These are phyloP conservation scores for Spizellomyces punctatus DNA, from an alignment of 192 early-diverging fungal genomes.

Conservation along the genomic window DNA sequence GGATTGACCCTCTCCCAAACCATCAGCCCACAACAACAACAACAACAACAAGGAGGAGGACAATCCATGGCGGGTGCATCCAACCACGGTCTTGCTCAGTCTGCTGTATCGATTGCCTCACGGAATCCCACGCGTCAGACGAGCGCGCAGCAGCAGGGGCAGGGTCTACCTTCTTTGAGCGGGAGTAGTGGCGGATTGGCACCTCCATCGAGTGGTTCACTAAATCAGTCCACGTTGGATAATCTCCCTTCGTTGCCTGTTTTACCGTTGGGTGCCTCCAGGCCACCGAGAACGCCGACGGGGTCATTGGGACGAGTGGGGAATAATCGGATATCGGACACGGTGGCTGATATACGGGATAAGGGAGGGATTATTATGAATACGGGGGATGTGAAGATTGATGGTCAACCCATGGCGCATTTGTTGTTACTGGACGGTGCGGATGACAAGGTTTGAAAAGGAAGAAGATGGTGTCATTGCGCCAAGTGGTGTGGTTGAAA, in stretches of 20 bases:
- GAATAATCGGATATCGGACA: not conserved
- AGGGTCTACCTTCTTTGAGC: not conserved
- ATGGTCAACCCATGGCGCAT: not conserved
- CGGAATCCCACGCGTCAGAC: not conserved
- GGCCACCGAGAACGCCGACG: not conserved
- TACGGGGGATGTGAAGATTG: slow-evolving; percentile 3
- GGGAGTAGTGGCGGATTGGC: not conserved
- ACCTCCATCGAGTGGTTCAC: too few species aligned
- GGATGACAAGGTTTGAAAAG: too few species aligned
- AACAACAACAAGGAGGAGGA: not conserved
- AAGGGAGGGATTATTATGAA: slow-evolving; percentile 25
- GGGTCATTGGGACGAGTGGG: not conserved
- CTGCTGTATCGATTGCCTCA: not conserved
- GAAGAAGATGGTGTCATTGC: too few species aligned
- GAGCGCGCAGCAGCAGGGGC: not conserved
- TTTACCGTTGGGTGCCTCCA: not conserved
- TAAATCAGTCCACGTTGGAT: too few species aligned
- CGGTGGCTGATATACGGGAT: slow-evolving; percentile 1
- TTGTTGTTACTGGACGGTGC: too few species aligned
- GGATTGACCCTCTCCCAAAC: slow-evolving; percentile 29
- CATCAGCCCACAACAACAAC: not conserved
- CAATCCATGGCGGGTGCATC: not conserved
- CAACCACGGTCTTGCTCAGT: not conserved
- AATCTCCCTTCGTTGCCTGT: too few species aligned
- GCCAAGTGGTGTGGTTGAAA: too few species aligned